Percentiles rank a stretch among this genome's conserved stretches.
These are phyloP conservation scores for Eimeria praecox DNA, from an alignment of 169 alveolate species.

Conservation along the genomic window DNA sequence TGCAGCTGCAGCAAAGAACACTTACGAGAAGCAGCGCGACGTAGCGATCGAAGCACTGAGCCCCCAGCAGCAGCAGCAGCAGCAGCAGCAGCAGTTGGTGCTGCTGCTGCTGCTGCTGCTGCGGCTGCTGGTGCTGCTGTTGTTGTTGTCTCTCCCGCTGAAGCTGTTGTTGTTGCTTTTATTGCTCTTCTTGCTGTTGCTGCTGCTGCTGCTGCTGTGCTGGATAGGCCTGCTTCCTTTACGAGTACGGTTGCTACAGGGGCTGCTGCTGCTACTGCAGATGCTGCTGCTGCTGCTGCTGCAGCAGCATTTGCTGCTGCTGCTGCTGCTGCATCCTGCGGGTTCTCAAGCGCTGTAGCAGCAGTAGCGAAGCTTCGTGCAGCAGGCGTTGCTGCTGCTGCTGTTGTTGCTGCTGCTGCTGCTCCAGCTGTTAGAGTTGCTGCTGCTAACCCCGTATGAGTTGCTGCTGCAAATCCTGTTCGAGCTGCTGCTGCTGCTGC, in stretches of 20 bases:
- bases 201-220: background rate
- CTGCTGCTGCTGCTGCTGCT: background rate
- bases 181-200: background rate
- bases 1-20: background rate
- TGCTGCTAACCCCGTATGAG: no score
- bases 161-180: no score
- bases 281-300: background rate
- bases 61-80: background rate
- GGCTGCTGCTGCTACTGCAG: no score
- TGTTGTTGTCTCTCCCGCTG: no score
- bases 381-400: constrained; percentile 28
- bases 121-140: no score
- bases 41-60: background rate
- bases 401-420: no score
- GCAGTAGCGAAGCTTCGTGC: background rate
- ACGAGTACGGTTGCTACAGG: background rate
- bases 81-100: background rate
- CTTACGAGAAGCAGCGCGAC: background rate
- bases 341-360: background rate
- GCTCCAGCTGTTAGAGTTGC: background rate
- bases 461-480: no score
- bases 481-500: background rate
- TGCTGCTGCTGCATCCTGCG: background rate
- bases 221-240: no score
- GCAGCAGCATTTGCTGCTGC: background rate